Conservation (phyloP, 176 grass and related monocot genomes). For the Aegilops umbellulata region DNA sequence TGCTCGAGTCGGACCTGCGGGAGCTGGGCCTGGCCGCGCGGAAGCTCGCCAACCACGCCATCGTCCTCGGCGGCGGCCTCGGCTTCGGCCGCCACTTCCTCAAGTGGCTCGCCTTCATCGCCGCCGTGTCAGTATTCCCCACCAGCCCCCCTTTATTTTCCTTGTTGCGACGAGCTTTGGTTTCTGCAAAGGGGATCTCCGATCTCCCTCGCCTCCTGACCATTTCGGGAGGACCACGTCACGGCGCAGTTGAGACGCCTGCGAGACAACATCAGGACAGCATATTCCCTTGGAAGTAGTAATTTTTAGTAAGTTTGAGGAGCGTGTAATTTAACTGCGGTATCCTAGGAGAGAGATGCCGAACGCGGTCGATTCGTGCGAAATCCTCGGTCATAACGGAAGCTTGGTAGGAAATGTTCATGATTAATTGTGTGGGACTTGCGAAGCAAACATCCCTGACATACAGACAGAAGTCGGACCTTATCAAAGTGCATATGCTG, state of each 20-base stretch:
- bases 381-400: not conserved
- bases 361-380: not conserved
- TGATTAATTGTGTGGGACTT: not conserved
- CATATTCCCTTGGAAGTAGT: not conserved
- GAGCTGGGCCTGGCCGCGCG: slow-evolving; percentile 54
- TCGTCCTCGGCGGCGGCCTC: slow-evolving; percentile 58
- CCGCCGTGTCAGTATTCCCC: slow-evolving; percentile 53
- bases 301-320: not conserved
- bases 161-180: not conserved
- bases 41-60: slow-evolving; percentile 71
- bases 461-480: not conserved
- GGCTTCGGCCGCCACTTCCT: slow-evolving; percentile 66
- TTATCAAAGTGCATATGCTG: not conserved
- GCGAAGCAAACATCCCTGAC: not conserved
- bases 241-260: not conserved
- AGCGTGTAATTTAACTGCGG: not conserved
- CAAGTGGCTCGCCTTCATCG: slow-evolving; percentile 76
- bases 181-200: not conserved
- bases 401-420: not conserved
- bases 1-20: slow-evolving; percentile 72
- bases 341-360: not conserved
- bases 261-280: not conserved
- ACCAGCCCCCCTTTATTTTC: not conserved
- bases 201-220: not conserved
- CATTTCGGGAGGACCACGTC: not conserved